Evolutionary conservation across 2,329 filamentous ascomycete genomes (phyloP).

Genomic region (Ophiostoma perfectum): DNA sequence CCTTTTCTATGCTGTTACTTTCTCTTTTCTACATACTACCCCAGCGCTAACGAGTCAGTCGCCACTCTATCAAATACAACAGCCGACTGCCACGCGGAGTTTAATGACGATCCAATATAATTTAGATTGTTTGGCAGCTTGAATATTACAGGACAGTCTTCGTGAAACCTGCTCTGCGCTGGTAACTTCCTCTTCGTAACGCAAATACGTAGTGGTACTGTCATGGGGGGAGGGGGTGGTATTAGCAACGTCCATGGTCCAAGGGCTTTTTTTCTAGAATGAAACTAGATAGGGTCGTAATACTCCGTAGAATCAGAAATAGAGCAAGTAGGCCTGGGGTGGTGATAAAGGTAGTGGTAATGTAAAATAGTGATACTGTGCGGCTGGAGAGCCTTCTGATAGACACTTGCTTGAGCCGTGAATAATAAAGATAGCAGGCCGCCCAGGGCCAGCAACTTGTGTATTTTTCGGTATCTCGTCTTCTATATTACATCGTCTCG

Average conservation of each 20-base stretch:
- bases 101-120: neutral
- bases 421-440: neutral
- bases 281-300: too few relatives aligned
- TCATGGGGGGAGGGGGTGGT: neutral
- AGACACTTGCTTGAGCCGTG: neutral
- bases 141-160: too few relatives aligned
- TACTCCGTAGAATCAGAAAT: too few relatives aligned
- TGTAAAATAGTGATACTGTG: neutral
- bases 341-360: neutral
- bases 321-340: neutral
- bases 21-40: constrained; percentile 3
- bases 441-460: neutral
- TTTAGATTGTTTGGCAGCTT: neutral
- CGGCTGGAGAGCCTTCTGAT: neutral
- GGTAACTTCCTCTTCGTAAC: neutral
- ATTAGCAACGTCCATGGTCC: neutral
- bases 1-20: neutral
- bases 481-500: neutral
- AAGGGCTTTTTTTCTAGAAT: neutral
- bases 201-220: too few relatives aligned
- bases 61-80: neutral
- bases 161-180: neutral
- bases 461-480: neutral
- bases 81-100: constrained; percentile 8
- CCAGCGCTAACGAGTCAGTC: constrained; percentile 3